Base-by-base conservation (phyloP, 768 basidiomycete species). In the Calocera cornea region DNA sequence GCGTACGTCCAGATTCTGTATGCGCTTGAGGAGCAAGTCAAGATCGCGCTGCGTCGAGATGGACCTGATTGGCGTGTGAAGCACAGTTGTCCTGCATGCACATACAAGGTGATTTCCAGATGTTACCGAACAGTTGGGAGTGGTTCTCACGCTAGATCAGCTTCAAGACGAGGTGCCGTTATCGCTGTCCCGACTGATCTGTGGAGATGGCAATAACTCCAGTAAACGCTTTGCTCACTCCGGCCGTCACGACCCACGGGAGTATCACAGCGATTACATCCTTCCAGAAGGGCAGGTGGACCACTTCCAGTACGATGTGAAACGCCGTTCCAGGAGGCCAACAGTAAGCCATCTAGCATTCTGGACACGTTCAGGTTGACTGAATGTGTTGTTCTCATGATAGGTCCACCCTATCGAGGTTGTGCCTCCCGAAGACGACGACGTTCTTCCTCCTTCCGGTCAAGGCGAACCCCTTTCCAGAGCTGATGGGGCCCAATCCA, bases 301-400 rank as follows among this genome's bases (percentile, higher is more conserved):
- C 14, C 41, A 14, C 3, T 66, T 47, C 65, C 40, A 66, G 41
- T 14, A 66, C 31, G 65, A 66, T 16, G 65, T 66, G 8, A 38
- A 41, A 10, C 34, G 19, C 2, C 65, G 36, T 7, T 2, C 34
- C 36, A 14, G n/a, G 14, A 14, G 1, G 14, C 36, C 2, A 11
- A 5, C 27, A 3, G 7, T 34, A n/a, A n/a, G 64, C 22, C 22
- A 41, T n/a, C 65, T 14, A 49, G 44, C 41, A 41, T 17, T 66
- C 64, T 63, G 64, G 64, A 68, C 16, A n/a, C n/a, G n/a, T n/a
- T n/a, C n/a, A n/a, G n/a, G n/a, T n/a, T n/a, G n/a, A n/a, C n/a
- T n/a, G n/a, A n/a, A n/a, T n/a, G n/a, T n/a, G n/a, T n/a, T n/a
- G n/a, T n/a, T n/a, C n/a, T n/a, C n/a, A n/a, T n/a, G n/a, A n/a